Evolutionary conservation across 768 basidiomycete genomes (phyloP).

Genomic region (Serendipita indica): DNA sequence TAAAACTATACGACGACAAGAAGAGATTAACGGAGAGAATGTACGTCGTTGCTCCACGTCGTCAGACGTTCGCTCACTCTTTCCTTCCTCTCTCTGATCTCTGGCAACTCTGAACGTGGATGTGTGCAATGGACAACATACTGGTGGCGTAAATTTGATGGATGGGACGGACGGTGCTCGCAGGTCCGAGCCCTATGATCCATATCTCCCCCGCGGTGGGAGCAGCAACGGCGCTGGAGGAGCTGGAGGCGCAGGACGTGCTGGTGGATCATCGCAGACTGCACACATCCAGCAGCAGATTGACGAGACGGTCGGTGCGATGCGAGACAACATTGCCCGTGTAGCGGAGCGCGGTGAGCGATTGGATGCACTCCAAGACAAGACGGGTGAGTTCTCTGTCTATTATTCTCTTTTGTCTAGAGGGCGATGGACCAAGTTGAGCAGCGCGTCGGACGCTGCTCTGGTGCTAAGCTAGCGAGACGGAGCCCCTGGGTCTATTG

Average conservation of each 20-base stretch:
- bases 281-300: constrained; percentile 94
- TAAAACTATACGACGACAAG: too few relatives aligned
- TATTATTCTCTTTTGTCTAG: background rate
- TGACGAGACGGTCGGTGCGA: constrained; percentile 91
- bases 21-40: too few relatives aligned
- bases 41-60: too few relatives aligned
- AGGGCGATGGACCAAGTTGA: too few relatives aligned
- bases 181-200: constrained; percentile 98
- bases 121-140: background rate
- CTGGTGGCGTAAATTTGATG: too few relatives aligned
- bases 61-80: too few relatives aligned
- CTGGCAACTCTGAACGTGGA: constrained; percentile 3
- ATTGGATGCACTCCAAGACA: constrained; percentile 88
- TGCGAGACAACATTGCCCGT: constrained; percentile 95
- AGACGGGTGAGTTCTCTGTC: constrained; percentile 71
- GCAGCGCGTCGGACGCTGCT: background rate
- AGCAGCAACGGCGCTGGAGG: constrained; percentile 41
- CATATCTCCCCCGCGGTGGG: constrained; percentile 83
- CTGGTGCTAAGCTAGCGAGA: background rate
- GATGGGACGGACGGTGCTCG: too few relatives aligned
- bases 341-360: constrained; percentile 91
- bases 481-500: background rate
- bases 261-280: constrained; percentile 56
- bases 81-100: background rate
- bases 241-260: constrained; percentile 31